Conservation (phyloP, 2,329 filamentous ascomycete genomes). For the Plectosphaerella cucumerina region DNA sequence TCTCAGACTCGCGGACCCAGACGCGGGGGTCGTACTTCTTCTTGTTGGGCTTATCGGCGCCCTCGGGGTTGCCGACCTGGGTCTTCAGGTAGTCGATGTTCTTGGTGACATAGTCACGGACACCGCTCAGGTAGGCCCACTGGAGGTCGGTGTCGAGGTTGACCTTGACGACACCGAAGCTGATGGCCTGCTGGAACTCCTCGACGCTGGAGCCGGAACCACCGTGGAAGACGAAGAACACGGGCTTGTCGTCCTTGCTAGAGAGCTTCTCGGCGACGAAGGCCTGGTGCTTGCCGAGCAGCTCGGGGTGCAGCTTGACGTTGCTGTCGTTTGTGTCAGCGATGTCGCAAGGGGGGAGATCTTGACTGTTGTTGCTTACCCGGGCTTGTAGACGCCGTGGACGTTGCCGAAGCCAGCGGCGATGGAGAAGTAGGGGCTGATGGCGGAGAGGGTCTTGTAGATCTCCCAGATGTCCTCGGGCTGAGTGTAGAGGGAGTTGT, state of each 20-base stretch:
- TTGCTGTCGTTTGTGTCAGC: slow-evolving; percentile 41
- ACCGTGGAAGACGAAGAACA: slow-evolving; percentile 99
- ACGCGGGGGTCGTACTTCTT: slow-evolving; percentile 84
- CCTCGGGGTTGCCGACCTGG: slow-evolving; percentile 92
- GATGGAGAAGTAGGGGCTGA: slow-evolving; percentile 96
- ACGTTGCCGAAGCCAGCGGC: slow-evolving; percentile 98
- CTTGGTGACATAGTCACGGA: slow-evolving; percentile 89
- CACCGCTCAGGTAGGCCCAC: slow-evolving; percentile 86
- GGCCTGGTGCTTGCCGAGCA: slow-evolving; percentile 93
- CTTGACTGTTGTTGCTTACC: slow-evolving; percentile 24
- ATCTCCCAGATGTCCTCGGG: slow-evolving; percentile 93
- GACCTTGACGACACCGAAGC: slow-evolving; percentile 96
- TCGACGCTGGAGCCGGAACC: slow-evolving; percentile 87
- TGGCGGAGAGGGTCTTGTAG: slow-evolving; percentile 77
- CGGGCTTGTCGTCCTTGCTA: slow-evolving; percentile 76
- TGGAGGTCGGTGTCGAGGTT: slow-evolving; percentile 98
- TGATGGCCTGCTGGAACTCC: slow-evolving; percentile 86
- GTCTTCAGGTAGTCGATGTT: slow-evolving; percentile 89
- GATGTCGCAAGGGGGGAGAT: neutral
- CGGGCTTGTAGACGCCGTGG: slow-evolving; percentile 97
- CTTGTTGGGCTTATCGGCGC: slow-evolving; percentile 98
- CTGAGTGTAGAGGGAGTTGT: slow-evolving; percentile 95
- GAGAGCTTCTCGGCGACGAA: slow-evolving; percentile 79
- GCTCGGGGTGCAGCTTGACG: slow-evolving; percentile 92
- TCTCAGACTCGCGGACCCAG: slow-evolving; percentile 96